Base-by-base conservation (phyloP, 345 rosid genomes). In the Citropsis articulata region DNA sequence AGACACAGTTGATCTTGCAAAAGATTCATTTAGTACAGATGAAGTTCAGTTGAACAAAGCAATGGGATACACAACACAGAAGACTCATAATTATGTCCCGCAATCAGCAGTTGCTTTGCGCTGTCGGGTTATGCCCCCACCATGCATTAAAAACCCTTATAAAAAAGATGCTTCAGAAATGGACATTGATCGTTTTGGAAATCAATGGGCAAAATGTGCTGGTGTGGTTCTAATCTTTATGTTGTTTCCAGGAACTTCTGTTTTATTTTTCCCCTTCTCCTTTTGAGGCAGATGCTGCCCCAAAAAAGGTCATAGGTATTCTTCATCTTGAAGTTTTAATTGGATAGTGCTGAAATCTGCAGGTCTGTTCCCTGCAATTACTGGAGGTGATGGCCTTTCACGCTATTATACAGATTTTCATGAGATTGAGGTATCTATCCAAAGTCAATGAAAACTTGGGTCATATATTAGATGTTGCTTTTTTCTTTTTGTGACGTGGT, bases 81-180 rank as follows among this genome's bases (percentile, higher is more conserved):
- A 85, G 74, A 28, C 59, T 30, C 85, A 75, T 76, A 90, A 84
- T 86, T 94, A 90, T 83, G 91, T 96, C 40, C 87, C 99, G 50
- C 91, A 88, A 66, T 89, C 97, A 81, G 99, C 98, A 30, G 87
- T 97, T 81, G 91, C 96, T 68, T 88, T 94, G 72, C 87, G 98
- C 55, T 97, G 93, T 55, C 91, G 93, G 57, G 97, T 86, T 81
- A 88, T 89, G 95, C 98, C 98, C 50, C 98, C 98, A 73, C 99
- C 98, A 78, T 94, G 98, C 86, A 81, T 97, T 68, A 89, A 87
- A 84, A 97, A 94, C 80, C 99, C 99, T n/a, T 97, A 91, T 81
- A 81, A 88, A 24, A 71, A 59, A 80, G 87, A 86, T 83, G 81
- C 85, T 82, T 87, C 89, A 2, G 92, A 87, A 35, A 83, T 73